Conservation (phyloP, 2,329 filamentous ascomycete species). For the Sordariomycetes sp. region DNA sequence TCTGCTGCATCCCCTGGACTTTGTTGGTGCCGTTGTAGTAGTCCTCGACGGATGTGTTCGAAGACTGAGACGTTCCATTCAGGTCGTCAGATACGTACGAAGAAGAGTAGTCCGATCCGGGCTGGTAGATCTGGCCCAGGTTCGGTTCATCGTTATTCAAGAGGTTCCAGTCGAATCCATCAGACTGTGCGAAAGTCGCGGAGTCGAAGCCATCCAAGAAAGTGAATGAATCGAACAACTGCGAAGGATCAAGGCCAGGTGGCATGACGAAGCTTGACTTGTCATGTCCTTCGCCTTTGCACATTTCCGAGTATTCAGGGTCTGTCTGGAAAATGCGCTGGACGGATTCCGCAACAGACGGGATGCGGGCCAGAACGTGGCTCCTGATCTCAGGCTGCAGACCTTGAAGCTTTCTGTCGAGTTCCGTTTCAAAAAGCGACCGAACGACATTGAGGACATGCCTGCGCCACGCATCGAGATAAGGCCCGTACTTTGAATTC, state of each 20-base stretch:
- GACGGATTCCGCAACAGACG: neutral
- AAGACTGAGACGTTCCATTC: neutral
- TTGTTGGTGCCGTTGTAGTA: too few species aligned
- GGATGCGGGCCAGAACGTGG: neutral
- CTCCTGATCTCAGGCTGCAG: neutral
- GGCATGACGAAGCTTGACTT: neutral
- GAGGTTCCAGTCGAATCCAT: neutral
- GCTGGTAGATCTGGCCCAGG: too few species aligned
- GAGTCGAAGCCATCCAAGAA: neutral
- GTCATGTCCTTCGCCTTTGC: too few species aligned
- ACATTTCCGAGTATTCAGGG: neutral
- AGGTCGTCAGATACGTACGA: neutral
- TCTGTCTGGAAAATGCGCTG: neutral
- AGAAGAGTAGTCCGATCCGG: neutral
- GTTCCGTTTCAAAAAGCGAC: neutral
- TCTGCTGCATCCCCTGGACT: too few species aligned
- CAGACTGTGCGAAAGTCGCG: neutral
- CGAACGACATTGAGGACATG: neutral
- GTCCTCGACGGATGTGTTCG: neutral
- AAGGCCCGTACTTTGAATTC: neutral
- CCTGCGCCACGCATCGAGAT: neutral
- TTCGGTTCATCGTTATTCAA: neutral
- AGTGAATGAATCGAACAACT: neutral
- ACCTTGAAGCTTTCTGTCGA: neutral
- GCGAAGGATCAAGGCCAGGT: neutral